phyloP scores from a whole-genome alignment of 768 basidiomycete species.

The Leccinellum rugosiceps region DNA sequence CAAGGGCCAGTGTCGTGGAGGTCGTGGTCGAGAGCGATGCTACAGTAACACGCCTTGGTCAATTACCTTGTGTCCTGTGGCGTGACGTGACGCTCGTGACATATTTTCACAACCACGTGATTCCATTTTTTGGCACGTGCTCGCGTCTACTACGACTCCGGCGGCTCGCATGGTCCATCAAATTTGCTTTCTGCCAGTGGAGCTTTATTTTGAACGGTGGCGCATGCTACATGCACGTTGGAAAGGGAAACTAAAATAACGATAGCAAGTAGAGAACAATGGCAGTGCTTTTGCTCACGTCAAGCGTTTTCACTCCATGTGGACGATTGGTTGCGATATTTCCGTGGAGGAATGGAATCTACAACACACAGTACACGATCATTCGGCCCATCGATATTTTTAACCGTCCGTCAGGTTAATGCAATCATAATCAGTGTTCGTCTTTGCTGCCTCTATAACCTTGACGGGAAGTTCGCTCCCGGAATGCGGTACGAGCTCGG shows the following conservation, averaged over 20 bases:
- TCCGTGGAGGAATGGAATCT: background rate
- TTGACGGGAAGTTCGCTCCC: background rate
- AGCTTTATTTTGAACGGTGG: constrained; percentile 12
- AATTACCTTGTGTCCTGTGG: background rate
- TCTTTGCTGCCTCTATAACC: constrained; percentile 12
- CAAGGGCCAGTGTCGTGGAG: constrained; percentile 42
- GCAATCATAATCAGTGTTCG: constrained; percentile 13
- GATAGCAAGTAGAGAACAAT: constrained; percentile 20
- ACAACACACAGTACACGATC: background rate
- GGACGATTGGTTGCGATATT: background rate
- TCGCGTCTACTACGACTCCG: too few species aligned
- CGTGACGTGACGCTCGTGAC: constrained; percentile 28
- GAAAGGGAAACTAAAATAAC: constrained; percentile 4
- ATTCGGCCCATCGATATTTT: constrained; percentile 8
- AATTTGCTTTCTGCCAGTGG: too few species aligned
- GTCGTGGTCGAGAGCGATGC: constrained; percentile 16
- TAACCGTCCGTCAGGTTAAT: constrained; percentile 5
- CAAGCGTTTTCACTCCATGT: background rate
- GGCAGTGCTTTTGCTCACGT: constrained; percentile 15
- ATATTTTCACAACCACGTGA: constrained; percentile 21
- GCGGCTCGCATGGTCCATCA: too few species aligned
- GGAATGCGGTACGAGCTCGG: constrained; percentile 21
- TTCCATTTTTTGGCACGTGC: background rate
- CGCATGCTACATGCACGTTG: background rate
- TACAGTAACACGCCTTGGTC: background rate